A percentile compares a stretch with the other conserved stretches of the same genome.
phyloP scores from a whole-genome alignment of 805 yeast genomes.

The Metschnikowia santaceciliae region DNA sequence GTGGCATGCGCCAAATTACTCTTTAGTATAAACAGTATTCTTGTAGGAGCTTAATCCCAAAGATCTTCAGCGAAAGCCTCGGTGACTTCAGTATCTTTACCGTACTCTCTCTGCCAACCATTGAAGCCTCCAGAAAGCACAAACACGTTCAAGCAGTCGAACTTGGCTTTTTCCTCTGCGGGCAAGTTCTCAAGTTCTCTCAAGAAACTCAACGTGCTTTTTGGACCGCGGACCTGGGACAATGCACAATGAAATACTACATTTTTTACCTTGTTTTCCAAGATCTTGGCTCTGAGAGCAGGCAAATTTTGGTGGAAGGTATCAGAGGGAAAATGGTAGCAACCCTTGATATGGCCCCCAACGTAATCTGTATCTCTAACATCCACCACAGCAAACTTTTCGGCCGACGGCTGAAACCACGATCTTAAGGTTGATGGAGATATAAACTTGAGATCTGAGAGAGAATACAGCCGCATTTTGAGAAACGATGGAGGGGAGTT shows the following conservation, averaged over 20 bases:
- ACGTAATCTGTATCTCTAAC: slow-evolving; percentile 80
- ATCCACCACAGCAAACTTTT: slow-evolving; percentile 60
- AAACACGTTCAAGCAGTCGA: slow-evolving; percentile 49
- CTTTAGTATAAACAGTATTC: background rate
- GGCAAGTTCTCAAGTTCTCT: slow-evolving; percentile 39
- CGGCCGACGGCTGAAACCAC: slow-evolving; percentile 43
- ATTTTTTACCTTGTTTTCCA: slow-evolving; percentile 35
- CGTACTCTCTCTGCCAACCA: slow-evolving; percentile 75
- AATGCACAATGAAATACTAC: slow-evolving; percentile 88
- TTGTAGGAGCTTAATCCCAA: slow-evolving; percentile 24
- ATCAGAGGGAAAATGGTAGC: slow-evolving; percentile 54
- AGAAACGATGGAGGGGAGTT: background rate
- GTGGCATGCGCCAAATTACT: background rate
- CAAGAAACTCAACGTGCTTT: slow-evolving; percentile 65
- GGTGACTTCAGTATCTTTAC: slow-evolving; percentile 61
- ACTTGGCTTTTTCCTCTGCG: slow-evolving; percentile 20
- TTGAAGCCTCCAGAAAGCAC: slow-evolving; percentile 83
- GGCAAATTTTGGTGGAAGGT: slow-evolving; percentile 38
- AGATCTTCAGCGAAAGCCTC: slow-evolving; percentile 40
- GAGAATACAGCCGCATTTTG: slow-evolving; percentile 13
- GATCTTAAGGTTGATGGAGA: slow-evolving; percentile 41
- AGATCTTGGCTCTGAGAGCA: slow-evolving; percentile 32
- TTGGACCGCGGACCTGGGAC: slow-evolving; percentile 90
- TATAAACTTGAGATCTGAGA: slow-evolving; percentile 44
- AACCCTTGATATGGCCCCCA: slow-evolving; percentile 68